phyloP scores from a whole-genome alignment of 2,329 filamentous ascomycete species.

The Coniella lustricola region DNA sequence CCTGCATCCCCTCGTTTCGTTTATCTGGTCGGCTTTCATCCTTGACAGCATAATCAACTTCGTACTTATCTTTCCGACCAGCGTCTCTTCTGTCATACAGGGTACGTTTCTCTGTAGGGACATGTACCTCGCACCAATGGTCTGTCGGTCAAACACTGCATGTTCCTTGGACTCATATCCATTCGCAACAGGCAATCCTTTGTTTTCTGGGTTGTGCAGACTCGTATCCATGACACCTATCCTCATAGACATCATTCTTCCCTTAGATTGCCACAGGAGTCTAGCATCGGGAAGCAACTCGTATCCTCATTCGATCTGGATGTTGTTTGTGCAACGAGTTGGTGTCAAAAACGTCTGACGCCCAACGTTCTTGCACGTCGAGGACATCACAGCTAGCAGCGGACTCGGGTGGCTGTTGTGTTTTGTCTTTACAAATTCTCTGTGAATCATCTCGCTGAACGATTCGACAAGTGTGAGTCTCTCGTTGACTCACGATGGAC shows the following conservation, averaged over 20 bases:
- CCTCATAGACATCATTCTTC: conserved; percentile 2
- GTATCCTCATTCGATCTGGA: conserved; percentile 8
- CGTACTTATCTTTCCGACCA: background rate
- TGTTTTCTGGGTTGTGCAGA: conserved; percentile 6
- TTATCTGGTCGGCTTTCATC: background rate
- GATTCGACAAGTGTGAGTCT: background rate
- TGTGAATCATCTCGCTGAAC: conserved; percentile 3
- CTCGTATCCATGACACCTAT: background rate
- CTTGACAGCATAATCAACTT: background rate
- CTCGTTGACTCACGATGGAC: conserved; percentile 3
- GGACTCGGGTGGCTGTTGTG: conserved; percentile 1
- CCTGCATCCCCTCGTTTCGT: conserved; percentile 9
- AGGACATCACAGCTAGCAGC: conserved; percentile 3
- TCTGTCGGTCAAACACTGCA: conserved; percentile 3
- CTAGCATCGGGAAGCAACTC: conserved; percentile 4
- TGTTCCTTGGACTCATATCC: conserved; percentile 4
- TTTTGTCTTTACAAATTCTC: background rate
- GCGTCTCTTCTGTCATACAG: background rate
- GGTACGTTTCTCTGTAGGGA: background rate
- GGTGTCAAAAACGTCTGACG: background rate
- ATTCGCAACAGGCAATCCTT: background rate
- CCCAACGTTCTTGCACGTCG: background rate
- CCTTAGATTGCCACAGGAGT: conserved; percentile 8
- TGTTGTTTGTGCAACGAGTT: too few species aligned
- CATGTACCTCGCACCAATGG: background rate